These are phyloP conservation scores for Otatea glauca DNA, from an alignment of 176 grass and related monocot species.

Conservation along the genomic window DNA sequence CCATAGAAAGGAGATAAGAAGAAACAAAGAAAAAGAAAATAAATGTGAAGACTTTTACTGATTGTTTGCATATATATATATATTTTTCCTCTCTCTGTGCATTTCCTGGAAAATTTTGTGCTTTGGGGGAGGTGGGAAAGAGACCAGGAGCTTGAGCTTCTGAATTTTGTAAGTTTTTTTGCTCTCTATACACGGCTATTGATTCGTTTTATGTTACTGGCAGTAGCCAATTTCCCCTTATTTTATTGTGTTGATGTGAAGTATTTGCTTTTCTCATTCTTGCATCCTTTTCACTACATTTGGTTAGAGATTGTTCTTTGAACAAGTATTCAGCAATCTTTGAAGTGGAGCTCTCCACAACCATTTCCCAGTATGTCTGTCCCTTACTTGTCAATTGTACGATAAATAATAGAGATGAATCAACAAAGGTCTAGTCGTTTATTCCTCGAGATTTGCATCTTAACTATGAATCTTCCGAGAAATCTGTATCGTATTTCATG, in stretches of 20 bases:
- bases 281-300: slow-evolving; percentile 43
- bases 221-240: not conserved
- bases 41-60: slow-evolving; percentile 30
- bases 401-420: slow-evolving; percentile 28
- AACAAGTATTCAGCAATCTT: slow-evolving; percentile 19
- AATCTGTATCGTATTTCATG: slow-evolving; percentile 33
- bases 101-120: slow-evolving; percentile 9
- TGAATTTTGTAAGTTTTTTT: slow-evolving; percentile 34
- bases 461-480: slow-evolving; percentile 23
- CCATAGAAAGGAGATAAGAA: slow-evolving; percentile 50
- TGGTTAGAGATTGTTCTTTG: slow-evolving; percentile 34
- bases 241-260: slow-evolving; percentile 45
- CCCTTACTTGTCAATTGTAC: slow-evolving; percentile 33
- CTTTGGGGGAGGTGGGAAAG: not conserved
- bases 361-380: not conserved
- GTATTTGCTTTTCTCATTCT: slow-evolving; percentile 27
- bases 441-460: slow-evolving; percentile 46
- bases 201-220: not conserved
- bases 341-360: slow-evolving; percentile 38
- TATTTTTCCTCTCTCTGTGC: not conserved
- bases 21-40: not conserved
- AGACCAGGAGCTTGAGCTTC: not conserved
- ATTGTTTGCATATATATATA: slow-evolving; percentile 1
- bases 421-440: slow-evolving; percentile 17
- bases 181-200: not conserved